A percentile compares a stretch with the other conserved stretches of the same genome.
Conservation (phyloP, 257 asterid genomes). For the Nicotiana benthamiana region DNA sequence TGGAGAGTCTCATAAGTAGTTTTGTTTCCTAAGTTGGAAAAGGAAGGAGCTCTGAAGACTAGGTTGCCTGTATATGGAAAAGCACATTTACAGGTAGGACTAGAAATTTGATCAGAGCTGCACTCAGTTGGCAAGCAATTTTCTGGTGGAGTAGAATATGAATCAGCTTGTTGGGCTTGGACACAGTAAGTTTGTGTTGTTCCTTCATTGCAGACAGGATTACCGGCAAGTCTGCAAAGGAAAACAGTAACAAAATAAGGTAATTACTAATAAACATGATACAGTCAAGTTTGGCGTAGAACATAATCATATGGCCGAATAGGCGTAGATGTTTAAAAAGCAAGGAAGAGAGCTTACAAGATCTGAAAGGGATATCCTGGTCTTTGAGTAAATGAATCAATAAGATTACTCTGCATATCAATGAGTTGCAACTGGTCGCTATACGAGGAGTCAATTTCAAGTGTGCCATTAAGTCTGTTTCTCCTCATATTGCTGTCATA, state of each 20-base stretch:
- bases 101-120: slow-evolving; percentile 27
- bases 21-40: slow-evolving; percentile 54
- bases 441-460: slow-evolving; percentile 9
- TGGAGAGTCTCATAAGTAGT: slow-evolving; percentile 33
- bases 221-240: slow-evolving; percentile 47
- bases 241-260: neutral
- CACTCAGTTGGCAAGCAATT: slow-evolving; percentile 47
- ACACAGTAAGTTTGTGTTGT: slow-evolving; percentile 36
- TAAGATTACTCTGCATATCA: slow-evolving; percentile 27
- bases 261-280: neutral
- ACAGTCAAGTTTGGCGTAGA: neutral
- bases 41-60: slow-evolving; percentile 65
- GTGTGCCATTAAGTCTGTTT: slow-evolving; percentile 15
- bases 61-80: slow-evolving; percentile 68
- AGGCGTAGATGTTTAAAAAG: neutral
- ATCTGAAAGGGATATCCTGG: slow-evolving; percentile 26
- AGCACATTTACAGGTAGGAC: slow-evolving; percentile 72
- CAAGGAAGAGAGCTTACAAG: slow-evolving; percentile 29
- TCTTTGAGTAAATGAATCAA: slow-evolving; percentile 35
- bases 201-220: slow-evolving; percentile 51
- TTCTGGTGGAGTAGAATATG: slow-evolving; percentile 42
- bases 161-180: slow-evolving; percentile 16
- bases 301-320: neutral
- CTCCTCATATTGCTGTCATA: slow-evolving; percentile 45
- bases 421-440: slow-evolving; percentile 17